Base-by-base conservation (phyloP, 2,329 filamentous ascomycete species). In the Fusarium tuaranense region DNA sequence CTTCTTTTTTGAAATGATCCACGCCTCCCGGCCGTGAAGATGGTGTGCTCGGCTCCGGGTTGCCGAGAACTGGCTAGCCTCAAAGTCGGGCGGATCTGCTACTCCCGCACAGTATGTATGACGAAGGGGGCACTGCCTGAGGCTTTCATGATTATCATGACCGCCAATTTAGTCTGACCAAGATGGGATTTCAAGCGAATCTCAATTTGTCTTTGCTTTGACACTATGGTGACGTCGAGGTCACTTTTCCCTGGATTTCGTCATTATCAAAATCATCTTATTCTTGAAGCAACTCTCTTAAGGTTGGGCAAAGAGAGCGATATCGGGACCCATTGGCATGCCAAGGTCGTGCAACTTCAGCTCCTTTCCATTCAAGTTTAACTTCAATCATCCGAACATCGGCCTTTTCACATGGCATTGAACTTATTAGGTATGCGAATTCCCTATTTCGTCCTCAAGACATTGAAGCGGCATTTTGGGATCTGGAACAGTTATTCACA, bases 41-140 rank as follows among this genome's bases (percentile, higher is more conserved):
- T 72, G 68, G 68, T 75, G 72, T 74, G 63, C 38, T 68, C 72
- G 72, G 72, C 66, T 53, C 63, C 65, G 60, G 20, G 22, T 13
- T 73, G 72, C 69, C 72, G 72, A 34, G 72, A 36, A 27, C 10
- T 63, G n/a, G 32, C 59, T 63, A 48, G 27, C 36, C 46, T 46
- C 7, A 27, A 34, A 8, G 38, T 7, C 22, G 60, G 41, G 30
- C n/a, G 44, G 59, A 70, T 65, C 34, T 53, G 38, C 55, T 39
- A 7, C 12, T 13, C 10, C 22, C 12, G n/a, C 25, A 44, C 44
- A 30, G 10, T 39, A 32, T 39, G 38, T 10, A 65, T 61, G 65
- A 67, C 46, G 69, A 32, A 32, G 18, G 18, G 46, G 51, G n/a
- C 51, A 55, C 51, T 32, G 51, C 7, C 51, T 39, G 57, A 64